Conservation (phyloP, 2,329 filamentous ascomycete species). For the Xylariaceae sp. region DNA sequence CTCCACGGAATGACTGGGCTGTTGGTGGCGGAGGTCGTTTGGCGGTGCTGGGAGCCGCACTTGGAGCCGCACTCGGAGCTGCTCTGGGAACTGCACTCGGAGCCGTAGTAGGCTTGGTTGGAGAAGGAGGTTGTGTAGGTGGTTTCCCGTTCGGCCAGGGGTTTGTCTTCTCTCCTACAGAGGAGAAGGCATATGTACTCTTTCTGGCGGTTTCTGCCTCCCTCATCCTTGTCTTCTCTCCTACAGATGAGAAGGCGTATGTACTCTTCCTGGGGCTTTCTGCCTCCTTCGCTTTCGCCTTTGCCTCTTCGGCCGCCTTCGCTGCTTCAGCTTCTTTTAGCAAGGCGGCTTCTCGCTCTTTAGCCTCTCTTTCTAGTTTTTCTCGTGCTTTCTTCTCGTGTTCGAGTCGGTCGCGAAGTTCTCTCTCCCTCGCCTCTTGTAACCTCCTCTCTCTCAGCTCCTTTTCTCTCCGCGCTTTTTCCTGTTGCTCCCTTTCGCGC, state of each 20-base stretch:
- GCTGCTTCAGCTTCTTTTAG: conserved; percentile 24
- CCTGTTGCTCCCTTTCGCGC: conserved; percentile 38
- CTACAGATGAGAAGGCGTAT: conserved; percentile 70
- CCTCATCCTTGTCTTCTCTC: conserved; percentile 67
- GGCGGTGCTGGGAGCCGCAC: conserved; percentile 31
- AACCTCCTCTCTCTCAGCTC: conserved; percentile 26
- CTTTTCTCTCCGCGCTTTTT: conserved; percentile 45
- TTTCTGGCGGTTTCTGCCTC: conserved; percentile 49
- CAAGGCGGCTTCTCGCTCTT: conserved; percentile 24
- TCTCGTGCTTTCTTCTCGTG: conserved; percentile 47
- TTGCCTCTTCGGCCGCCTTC: conserved; percentile 29
- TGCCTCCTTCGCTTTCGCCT: conserved; percentile 40
- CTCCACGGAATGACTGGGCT: conserved; percentile 64
- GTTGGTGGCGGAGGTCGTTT: conserved; percentile 45
- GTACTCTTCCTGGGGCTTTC: conserved; percentile 54
- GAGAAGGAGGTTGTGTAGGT: conserved; percentile 46
- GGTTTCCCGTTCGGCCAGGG: conserved; percentile 72
- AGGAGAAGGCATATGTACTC: conserved; percentile 67
- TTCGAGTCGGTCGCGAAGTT: conserved; percentile 46
- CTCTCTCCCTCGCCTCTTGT: conserved; percentile 49
- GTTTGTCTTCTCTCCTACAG: conserved; percentile 72
- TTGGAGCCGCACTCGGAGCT: conserved; percentile 5
- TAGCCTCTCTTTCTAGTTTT: conserved; percentile 25
- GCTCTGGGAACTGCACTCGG: conserved; percentile 29
- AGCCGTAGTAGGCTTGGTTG: conserved; percentile 35